Percentiles rank a stretch among this genome's conserved stretches.
Conservation (phyloP, 352 stramenopile genomes). For the Globisporangium solare region DNA sequence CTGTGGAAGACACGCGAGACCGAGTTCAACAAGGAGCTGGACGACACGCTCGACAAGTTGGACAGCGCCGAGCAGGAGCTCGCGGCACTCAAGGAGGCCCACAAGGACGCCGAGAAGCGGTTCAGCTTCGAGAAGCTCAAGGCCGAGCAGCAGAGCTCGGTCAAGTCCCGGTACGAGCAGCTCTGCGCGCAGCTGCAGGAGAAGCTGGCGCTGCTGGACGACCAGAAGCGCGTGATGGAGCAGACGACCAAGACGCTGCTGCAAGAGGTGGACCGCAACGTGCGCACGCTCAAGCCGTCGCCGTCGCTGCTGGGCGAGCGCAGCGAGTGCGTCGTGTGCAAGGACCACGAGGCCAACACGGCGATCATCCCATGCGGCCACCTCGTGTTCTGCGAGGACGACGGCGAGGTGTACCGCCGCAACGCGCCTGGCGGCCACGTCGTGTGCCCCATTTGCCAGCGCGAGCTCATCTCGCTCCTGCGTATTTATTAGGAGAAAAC, state of each 20-base stretch:
- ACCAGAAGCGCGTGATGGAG: constrained; percentile 77
- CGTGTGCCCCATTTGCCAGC: constrained; percentile 75
- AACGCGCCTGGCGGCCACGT: constrained; percentile 39
- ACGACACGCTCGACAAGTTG: constrained; percentile 48
- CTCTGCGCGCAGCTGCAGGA: constrained; percentile 73
- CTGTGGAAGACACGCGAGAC: constrained; percentile 75
- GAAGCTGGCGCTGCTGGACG: constrained; percentile 51
- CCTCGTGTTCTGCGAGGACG: constrained; percentile 81
- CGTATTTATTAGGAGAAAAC: constrained; percentile 65
- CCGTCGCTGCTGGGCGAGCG: constrained; percentile 38
- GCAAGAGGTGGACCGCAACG: constrained; percentile 67
- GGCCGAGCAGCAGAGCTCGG: constrained; percentile 68
- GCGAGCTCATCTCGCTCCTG: constrained; percentile 74
- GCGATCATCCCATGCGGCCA: constrained; percentile 81
- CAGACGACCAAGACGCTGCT: constrained; percentile 73
- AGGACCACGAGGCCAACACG: constrained; percentile 63
- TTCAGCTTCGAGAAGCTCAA: constrained; percentile 69
- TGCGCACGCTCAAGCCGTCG: constrained; percentile 59
- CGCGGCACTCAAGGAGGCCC: constrained; percentile 29
- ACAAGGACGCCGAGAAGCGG: constrained; percentile 65
- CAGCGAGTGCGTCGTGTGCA: constrained; percentile 80
- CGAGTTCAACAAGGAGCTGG: constrained; percentile 67
- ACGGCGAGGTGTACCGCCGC: constrained; percentile 61
- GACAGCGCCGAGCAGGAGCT: constrained; percentile 45
- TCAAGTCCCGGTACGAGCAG: constrained; percentile 71